Evolutionary conservation across 2,329 filamentous ascomycete species (phyloP).

Genomic region (Aspergillus sp.): DNA sequence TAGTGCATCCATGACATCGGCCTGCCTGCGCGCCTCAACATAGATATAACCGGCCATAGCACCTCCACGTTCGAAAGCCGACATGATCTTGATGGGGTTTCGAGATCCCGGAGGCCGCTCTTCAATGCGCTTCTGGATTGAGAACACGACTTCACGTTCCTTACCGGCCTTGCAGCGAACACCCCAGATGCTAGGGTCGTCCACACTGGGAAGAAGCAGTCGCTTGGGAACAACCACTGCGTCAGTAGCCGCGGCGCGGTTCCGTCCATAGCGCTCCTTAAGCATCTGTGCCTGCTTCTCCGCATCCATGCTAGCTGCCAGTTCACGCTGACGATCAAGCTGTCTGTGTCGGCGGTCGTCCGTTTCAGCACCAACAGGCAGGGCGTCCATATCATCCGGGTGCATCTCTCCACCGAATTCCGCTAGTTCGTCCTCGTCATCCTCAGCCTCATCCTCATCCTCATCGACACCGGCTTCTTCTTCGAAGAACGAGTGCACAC

Average conservation of each 20-base stretch:
- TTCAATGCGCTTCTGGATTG: slow-evolving; percentile 84
- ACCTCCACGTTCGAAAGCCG: slow-evolving; percentile 85
- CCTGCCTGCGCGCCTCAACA: slow-evolving; percentile 84
- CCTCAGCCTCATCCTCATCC: slow-evolving; percentile 83
- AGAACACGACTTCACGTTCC: slow-evolving; percentile 85
- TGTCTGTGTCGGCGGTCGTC: slow-evolving; percentile 93
- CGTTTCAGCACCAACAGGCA: slow-evolving; percentile 71
- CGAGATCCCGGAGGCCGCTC: slow-evolving; percentile 72
- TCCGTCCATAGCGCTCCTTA: slow-evolving; percentile 83
- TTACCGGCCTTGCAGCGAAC: slow-evolving; percentile 93
- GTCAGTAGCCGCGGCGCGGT: slow-evolving; percentile 67
- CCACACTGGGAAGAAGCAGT: slow-evolving; percentile 84
- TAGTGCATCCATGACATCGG: slow-evolving; percentile 79
- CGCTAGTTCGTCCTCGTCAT: slow-evolving; percentile 83
- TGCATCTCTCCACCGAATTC: slow-evolving; percentile 89
- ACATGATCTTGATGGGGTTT: slow-evolving; percentile 79
- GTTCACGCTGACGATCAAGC: slow-evolving; percentile 86
- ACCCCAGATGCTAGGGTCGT: slow-evolving; percentile 95
- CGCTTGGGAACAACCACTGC: slow-evolving; percentile 79
- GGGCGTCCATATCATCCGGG: slow-evolving; percentile 81
- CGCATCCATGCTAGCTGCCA: slow-evolving; percentile 83
- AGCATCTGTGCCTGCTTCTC: slow-evolving; percentile 88
- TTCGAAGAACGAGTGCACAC: slow-evolving; percentile 88
- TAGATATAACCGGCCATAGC: slow-evolving; percentile 95
- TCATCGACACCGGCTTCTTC: slow-evolving; percentile 97